Conservation (phyloP, 805 yeast species). For the Monosporozyma solicola region DNA sequence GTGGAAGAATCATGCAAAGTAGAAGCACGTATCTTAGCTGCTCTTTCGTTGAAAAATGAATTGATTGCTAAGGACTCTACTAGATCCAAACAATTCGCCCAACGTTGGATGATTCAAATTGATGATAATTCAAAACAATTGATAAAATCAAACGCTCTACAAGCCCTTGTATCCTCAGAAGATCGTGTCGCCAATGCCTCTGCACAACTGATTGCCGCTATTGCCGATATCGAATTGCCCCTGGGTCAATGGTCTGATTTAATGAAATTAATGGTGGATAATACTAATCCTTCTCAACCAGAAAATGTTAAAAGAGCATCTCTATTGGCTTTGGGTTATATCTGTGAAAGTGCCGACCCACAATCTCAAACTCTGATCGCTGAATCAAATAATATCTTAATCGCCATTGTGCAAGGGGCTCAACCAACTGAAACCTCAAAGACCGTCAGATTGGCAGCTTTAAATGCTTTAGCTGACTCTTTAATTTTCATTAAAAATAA, state of each 20-base stretch:
- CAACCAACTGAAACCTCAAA: conserved; percentile 68
- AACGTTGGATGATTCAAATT: conserved; percentile 60
- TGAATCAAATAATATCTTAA: conserved; percentile 85
- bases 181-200: conserved; percentile 75
- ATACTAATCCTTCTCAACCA: conserved; percentile 72
- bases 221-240: conserved; percentile 93
- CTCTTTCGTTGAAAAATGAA: conserved; percentile 78
- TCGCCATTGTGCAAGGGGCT: conserved; percentile 96
- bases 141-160: conserved; percentile 58
- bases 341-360: conserved; percentile 92
- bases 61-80: conserved; percentile 68
- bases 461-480: conserved; percentile 85
- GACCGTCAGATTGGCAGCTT: conserved; percentile 77
- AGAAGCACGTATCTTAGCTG: conserved; percentile 89
- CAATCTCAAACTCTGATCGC: conserved; percentile 56
- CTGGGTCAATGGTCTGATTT: conserved; percentile 80
- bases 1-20: conserved; percentile 53
- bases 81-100: conserved; percentile 50
- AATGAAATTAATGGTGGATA: conserved; percentile 73
- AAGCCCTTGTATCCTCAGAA: conserved; percentile 54
- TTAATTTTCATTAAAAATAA: conserved; percentile 81
- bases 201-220: conserved; percentile 92
- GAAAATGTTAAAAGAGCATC: conserved; percentile 80
- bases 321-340: conserved; percentile 83
- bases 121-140: conserved; percentile 46